A percentile compares a stretch with the other conserved stretches of the same genome.
Conservation (phyloP, 768 basidiomycete genomes). For the Termitomyces eurrhizus region DNA sequence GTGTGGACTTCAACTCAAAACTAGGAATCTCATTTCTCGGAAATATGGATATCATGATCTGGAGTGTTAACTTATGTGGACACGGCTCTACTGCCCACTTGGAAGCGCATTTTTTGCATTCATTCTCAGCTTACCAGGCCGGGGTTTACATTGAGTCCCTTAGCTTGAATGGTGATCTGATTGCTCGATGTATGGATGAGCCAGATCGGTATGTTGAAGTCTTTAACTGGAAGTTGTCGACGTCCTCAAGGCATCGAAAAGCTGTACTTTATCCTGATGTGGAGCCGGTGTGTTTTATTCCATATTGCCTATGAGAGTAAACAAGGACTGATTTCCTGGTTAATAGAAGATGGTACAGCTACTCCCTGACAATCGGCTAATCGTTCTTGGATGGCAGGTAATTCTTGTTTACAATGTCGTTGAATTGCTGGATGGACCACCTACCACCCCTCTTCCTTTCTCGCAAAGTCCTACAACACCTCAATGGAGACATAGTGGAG, state of each 20-base stretch:
- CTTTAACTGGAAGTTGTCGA: neutral
- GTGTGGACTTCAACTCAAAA: neutral
- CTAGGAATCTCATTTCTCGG: neutral
- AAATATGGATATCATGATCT: neutral
- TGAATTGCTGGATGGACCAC: neutral
- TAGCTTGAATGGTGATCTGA: neutral
- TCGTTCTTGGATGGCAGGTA: neutral
- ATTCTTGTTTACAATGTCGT: neutral
- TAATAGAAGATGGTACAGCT: neutral
- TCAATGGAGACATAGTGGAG: neutral
- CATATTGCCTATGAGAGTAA: neutral
- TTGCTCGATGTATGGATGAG: neutral
- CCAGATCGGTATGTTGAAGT: neutral
- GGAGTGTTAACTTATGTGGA: neutral
- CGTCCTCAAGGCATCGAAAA: neutral
- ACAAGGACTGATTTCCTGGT: neutral
- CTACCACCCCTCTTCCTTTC: neutral
- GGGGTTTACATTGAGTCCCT: neutral
- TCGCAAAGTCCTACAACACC: neutral
- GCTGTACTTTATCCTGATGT: neutral
- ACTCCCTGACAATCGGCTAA: neutral
- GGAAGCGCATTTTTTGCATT: neutral
- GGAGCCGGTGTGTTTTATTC: neutral
- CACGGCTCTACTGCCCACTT: neutral
- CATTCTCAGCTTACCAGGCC: neutral